A percentile compares a stretch with the other conserved stretches of the same genome.
Conservation (phyloP, 208 protist genomes). For the Trypanosoma conorhini region DNA sequence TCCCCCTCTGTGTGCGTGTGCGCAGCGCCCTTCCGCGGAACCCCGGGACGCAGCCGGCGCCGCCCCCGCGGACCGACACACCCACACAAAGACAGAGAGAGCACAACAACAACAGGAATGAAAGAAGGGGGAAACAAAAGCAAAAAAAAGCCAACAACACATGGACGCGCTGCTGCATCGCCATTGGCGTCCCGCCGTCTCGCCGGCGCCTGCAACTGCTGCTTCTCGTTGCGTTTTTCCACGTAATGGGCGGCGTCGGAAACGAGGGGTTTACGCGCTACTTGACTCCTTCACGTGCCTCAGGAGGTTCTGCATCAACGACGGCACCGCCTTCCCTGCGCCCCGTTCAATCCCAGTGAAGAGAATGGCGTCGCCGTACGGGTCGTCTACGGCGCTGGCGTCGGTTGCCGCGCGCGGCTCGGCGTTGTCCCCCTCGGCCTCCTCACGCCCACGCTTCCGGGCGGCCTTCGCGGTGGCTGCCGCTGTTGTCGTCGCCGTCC, state of each 20-base stretch:
- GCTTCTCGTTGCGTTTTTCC: neutral
- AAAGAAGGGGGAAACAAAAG: too few species aligned
- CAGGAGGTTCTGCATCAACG: conserved; percentile 21
- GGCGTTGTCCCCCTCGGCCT: neutral
- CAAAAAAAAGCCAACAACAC: neutral
- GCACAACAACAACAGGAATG: neutral
- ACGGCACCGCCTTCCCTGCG: conserved; percentile 3
- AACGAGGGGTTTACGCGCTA: neutral
- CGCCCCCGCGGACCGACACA: neutral
- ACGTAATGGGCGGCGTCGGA: neutral
- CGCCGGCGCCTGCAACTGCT: too few species aligned
- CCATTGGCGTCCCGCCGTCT: neutral
- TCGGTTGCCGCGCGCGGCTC: neutral
- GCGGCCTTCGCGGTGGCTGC: neutral
- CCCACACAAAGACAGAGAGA: conserved; percentile 26
- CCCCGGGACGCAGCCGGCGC: too few species aligned
- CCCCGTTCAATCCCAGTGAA: conserved; percentile 19
- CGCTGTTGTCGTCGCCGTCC: neutral
- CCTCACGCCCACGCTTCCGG: conserved; percentile 2
- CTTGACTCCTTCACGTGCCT: conserved; percentile 18
- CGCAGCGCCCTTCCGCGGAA: too few species aligned
- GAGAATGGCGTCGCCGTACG: conserved; percentile 28
- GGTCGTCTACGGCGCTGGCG: conserved; percentile 11
- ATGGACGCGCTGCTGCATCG: too few species aligned
- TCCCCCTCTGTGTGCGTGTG: too few species aligned